Conservation (phyloP, 805 yeast species). For the Spathaspora passalidarum region DNA sequence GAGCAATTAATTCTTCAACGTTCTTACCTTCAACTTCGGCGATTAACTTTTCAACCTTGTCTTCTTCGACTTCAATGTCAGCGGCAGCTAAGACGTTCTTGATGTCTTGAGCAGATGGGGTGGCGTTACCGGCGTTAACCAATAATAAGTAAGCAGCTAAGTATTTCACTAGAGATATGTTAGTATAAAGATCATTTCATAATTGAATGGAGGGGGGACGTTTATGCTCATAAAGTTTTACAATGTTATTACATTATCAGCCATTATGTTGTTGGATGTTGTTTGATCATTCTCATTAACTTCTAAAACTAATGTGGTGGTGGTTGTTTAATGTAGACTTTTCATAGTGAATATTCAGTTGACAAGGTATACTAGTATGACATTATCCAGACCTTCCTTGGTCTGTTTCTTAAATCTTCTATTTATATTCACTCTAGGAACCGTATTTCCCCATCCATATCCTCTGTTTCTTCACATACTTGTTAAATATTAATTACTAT, state of each 20-base stretch:
- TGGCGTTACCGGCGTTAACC: constrained; percentile 92
- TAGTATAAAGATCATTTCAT: constrained; percentile 2
- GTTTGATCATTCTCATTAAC: too few species aligned
- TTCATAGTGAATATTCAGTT: too few species aligned
- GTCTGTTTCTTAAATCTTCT: background rate
- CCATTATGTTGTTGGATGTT: too few species aligned
- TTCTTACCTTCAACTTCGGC: constrained; percentile 91
- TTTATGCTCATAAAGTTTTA: too few species aligned
- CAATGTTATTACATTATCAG: too few species aligned
- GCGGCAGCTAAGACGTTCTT: constrained; percentile 87
- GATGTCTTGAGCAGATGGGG: constrained; percentile 94
- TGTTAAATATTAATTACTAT: constrained; percentile 4
- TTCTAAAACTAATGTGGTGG: too few species aligned
- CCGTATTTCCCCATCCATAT: background rate
- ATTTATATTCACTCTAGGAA: background rate
- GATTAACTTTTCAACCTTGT: constrained; percentile 76
- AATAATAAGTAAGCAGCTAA: constrained; percentile 99
- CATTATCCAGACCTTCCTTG: background rate
- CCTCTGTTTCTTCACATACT: constrained; percentile 2
- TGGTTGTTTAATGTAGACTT: too few species aligned
- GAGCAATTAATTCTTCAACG: constrained; percentile 85
- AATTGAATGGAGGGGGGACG: background rate
- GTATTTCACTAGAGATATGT: constrained; percentile 65
- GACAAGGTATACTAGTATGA: too few species aligned
- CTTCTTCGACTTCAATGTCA: constrained; percentile 92